These are phyloP conservation scores for Cladosporium halotolerans DNA, from an alignment of 2,329 filamentous ascomycete genomes.

Conservation along the genomic window DNA sequence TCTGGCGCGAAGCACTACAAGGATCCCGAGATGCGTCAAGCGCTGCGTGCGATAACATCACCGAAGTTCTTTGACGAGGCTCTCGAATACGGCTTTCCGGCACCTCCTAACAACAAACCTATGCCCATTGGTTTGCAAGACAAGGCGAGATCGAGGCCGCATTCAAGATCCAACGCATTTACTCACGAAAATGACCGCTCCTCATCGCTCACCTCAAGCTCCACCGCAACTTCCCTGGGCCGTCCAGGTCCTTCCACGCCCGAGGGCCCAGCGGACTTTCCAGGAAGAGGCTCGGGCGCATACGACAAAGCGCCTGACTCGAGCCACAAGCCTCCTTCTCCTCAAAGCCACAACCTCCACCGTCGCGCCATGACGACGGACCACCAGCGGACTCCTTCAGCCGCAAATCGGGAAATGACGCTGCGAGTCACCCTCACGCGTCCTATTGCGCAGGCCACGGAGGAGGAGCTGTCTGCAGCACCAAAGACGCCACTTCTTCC, in stretches of 20 bases:
- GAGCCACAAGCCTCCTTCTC: not conserved
- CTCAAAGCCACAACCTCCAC: not conserved
- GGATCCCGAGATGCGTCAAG: constrained; percentile 80
- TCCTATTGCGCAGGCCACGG: constrained; percentile 72
- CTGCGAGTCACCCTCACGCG: constrained; percentile 91
- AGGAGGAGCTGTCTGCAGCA: constrained; percentile 59
- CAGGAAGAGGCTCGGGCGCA: not conserved
- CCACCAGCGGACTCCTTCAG: constrained; percentile 1
- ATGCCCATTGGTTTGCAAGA: too few relatives aligned
- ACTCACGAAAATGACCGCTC: not conserved
- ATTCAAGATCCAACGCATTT: not conserved
- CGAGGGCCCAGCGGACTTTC: not conserved
- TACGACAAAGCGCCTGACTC: not conserved
- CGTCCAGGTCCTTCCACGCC: constrained; percentile 1
- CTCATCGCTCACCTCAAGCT: constrained; percentile 8
- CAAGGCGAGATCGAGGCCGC: not conserved
- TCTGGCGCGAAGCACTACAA: constrained; percentile 61
- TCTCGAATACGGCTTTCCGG: constrained; percentile 84
- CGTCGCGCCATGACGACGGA: constrained; percentile 1
- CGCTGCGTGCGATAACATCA: constrained; percentile 75
- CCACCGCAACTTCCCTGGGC: not conserved
- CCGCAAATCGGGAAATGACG: constrained; percentile 78
- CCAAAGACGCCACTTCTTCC: constrained; percentile 32
- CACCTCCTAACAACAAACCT: not conserved
- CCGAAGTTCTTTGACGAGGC: constrained; percentile 95